Evolutionary conservation across 2,329 filamentous ascomycete species (phyloP).

Genomic region (Beauveria sp.): DNA sequence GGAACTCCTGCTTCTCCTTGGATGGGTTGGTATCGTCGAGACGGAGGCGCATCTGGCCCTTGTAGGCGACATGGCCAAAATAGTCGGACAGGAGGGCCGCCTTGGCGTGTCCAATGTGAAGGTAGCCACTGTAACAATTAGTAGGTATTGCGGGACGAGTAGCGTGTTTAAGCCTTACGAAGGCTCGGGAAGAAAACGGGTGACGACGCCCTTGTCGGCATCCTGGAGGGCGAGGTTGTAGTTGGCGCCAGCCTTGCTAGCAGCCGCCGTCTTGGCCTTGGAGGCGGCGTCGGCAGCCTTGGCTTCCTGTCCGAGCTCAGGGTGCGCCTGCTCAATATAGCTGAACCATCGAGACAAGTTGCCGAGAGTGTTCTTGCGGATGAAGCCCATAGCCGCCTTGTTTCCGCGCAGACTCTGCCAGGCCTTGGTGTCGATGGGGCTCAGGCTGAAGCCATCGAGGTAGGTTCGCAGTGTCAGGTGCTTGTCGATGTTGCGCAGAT

Average conservation of each 20-base stretch:
- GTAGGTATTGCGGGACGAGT: neutral
- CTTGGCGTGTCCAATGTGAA: constrained; percentile 95
- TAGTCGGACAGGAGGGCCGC: constrained; percentile 91
- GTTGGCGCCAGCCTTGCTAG: constrained; percentile 71
- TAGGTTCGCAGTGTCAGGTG: constrained; percentile 83
- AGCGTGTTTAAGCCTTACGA: constrained; percentile 46
- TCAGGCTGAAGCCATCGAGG: constrained; percentile 71
- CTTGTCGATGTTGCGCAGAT: constrained; percentile 71
- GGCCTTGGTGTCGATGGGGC: constrained; percentile 69
- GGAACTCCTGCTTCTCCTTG: constrained; percentile 95
- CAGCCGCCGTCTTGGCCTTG: constrained; percentile 60
- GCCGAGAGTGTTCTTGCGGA: constrained; percentile 68
- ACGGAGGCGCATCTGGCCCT: constrained; percentile 81
- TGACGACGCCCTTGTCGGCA: constrained; percentile 82
- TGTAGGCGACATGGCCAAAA: constrained; percentile 89
- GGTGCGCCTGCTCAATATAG: constrained; percentile 75
- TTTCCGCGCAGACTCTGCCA: constrained; percentile 81
- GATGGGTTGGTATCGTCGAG: constrained; percentile 97
- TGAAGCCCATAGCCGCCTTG: constrained; percentile 71
- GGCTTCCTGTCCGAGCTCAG: constrained; percentile 64
- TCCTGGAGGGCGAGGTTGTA: constrained; percentile 85
- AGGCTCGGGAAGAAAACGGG: constrained; percentile 88
- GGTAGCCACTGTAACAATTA: constrained; percentile 53
- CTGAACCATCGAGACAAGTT: constrained; percentile 83
- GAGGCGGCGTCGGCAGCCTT: constrained; percentile 62